Evolutionary conservation across 495 filamentous ascomycete genomes (phyloP), one percentile per base, ranked within the genome.

Genomic region (Penicillium angulare): DNA sequence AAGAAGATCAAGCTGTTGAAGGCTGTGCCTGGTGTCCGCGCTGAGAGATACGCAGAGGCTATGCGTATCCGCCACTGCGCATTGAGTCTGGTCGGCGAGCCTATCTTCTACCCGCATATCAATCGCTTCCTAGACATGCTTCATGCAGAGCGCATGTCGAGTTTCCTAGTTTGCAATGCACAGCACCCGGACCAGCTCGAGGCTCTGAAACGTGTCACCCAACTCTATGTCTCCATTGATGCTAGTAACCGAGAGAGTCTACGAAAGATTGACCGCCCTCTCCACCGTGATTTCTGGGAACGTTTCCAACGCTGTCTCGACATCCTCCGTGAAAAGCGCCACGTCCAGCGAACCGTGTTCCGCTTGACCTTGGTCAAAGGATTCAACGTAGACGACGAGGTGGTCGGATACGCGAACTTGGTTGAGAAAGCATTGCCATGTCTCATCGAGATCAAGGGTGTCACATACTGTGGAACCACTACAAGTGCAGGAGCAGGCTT

Each of bases 261-360:
- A 23, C 82, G 87, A 16, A 84, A 84, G 50, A 95, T 97, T 60
- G 92, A 97, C 65, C 77, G 92, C 1, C 92, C 92, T 0, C 80
- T 97, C 12, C 91, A 97, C 69, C 86, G 92, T 21, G 92, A 97
- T 69, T 97, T 95, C 72, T 97, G 92, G 92, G 90, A 96, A 71
- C 86, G 92, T 18, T 96, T 97, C 75, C 82, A 86, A 55, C 77
- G 84, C 17, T 97, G 92, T 66, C 78, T 97, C 21, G 91, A 95
- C 49, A 96, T 97, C 55, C 73, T 97, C 10, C 80, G 88, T 24
- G 86, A 88, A 66, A 86, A 86, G 62, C 79, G 92, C 16, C 84
- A 86, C 71, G 69, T 78, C 42, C 92, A 96, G 58, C 86, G 92
- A 16, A 97, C 92, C 24, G 92, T 97, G 4, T 97, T 96, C 79